Evolutionary conservation across 345 rosid species (phyloP), one percentile per base, ranked within the genome.

Genomic region (Citrus glauca): DNA sequence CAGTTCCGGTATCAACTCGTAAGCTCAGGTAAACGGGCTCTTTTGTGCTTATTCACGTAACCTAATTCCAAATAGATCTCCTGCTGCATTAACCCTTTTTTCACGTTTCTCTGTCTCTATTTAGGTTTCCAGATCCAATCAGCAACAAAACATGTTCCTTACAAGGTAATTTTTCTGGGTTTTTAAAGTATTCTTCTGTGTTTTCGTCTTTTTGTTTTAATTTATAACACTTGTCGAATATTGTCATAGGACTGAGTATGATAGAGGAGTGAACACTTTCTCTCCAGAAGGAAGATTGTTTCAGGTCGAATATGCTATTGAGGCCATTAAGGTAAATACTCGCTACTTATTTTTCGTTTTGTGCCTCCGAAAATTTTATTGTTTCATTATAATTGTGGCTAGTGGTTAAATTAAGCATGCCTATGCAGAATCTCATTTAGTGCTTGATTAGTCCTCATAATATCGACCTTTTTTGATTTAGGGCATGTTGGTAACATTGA

Each of bases 271-370:
- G 50, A 96, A 96, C 90, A 96, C 99, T 66, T 96, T 96, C 81
- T 96, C 99, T 77, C 98, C 99, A 1, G 98, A 96, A 84, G 99
- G 99, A 19, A 81, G 99, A 79, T 82, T 96, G 65, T 94, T 96
- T 84, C 99, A 96, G 81, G 99, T 96, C 11, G 99, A 96, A 77
- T 96, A 96, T 83, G 99, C 99, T 37, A 94, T 96, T 80, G 98
- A 96, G 87, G 98, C 99, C 76, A 94, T 96, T 86, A 96, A 94
- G 97, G 99, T 96, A 82, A 71, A 55, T 7, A 14, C 28, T 7
- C 33, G 10, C 25, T 64, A 5, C 22, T 48, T 65, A 3, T 14
- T n/a, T 53, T 66, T 38, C 17, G 57, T 32, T 65, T 20, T 0
- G 28, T 22, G 57, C n/a, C 4, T 1, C 24, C 3, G 13, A 5